Evolutionary conservation across 441 rosid species (phyloP).

Genomic region (Capsella rubella): DNA sequence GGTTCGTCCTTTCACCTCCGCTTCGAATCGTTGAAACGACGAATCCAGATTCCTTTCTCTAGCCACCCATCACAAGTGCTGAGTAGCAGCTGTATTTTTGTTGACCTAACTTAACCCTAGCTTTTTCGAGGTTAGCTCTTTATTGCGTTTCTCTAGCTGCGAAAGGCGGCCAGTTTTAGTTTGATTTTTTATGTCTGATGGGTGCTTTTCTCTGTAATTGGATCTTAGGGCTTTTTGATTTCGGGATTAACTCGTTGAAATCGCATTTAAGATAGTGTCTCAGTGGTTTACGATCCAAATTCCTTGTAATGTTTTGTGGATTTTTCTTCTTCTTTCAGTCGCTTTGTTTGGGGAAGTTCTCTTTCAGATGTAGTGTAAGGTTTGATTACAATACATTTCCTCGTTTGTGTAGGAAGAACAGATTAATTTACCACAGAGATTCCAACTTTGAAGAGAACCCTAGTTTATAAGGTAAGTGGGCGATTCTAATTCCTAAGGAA

Average conservation of each 20-base stretch:
- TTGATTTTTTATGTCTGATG: slow-evolving; percentile 18
- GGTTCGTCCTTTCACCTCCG: slow-evolving; percentile 7
- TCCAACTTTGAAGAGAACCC: slow-evolving; percentile 10
- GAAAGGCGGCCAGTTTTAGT: slow-evolving; percentile 21
- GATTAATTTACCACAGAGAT: slow-evolving; percentile 3
- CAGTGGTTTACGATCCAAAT: slow-evolving; percentile 21
- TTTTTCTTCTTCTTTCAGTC: slow-evolving; percentile 10
- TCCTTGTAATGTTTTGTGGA: slow-evolving; percentile 16
- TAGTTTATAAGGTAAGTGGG: slow-evolving; percentile 1
- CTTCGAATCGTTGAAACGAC: slow-evolving; percentile 22
- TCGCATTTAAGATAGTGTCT: slow-evolving; percentile 25
- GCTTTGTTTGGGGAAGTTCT: slow-evolving; percentile 26
- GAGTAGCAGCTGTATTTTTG: slow-evolving; percentile 4
- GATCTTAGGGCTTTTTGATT: slow-evolving; percentile 40
- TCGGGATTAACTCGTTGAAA: slow-evolving; percentile 1
- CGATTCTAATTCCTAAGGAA: background rate
- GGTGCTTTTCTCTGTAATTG: slow-evolving; percentile 15
- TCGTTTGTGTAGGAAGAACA: slow-evolving; percentile 12
- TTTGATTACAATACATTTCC: slow-evolving; percentile 14
- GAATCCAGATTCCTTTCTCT: slow-evolving; percentile 7
- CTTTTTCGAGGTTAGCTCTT: slow-evolving; percentile 29
- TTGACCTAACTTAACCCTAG: slow-evolving; percentile 35
- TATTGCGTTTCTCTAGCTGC: slow-evolving; percentile 15
- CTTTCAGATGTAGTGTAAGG: background rate
- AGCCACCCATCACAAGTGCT: slow-evolving; percentile 27